Evolutionary conservation across 2,329 filamentous ascomycete species (phyloP).

Genomic region (Teratosphaeria pseudoeucalypti): DNA sequence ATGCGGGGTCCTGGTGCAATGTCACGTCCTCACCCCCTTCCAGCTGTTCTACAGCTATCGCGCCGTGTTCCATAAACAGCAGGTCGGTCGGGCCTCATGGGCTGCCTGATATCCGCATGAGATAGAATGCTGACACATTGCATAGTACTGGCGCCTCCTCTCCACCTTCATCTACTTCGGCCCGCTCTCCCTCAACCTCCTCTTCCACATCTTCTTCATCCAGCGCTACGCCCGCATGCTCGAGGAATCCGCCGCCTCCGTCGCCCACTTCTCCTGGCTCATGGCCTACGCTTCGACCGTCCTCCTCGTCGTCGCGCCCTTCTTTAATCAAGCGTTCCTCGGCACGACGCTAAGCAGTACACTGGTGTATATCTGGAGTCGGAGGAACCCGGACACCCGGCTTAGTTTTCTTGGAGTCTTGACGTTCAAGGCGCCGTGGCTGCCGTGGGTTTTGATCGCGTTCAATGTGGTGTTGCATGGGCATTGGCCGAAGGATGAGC

Average conservation of each 20-base stretch:
- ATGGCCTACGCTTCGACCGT: constrained; percentile 73
- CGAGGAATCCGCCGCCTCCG: constrained; percentile 87
- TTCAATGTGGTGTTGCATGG: constrained; percentile 90
- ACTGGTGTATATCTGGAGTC: constrained; percentile 95
- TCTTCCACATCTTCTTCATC: constrained; percentile 98
- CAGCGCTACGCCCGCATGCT: constrained; percentile 91
- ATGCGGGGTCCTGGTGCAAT: constrained; percentile 83
- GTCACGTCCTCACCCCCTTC: constrained; percentile 81
- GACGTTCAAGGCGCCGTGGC: constrained; percentile 85
- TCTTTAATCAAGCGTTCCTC: constrained; percentile 86
- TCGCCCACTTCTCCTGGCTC: constrained; percentile 91
- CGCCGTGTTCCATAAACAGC: constrained; percentile 80
- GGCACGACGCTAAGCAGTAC: constrained; percentile 89
- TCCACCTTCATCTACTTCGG: constrained; percentile 98
- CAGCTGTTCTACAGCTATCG: constrained; percentile 96
- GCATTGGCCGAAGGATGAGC: constrained; percentile 84
- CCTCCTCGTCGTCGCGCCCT: constrained; percentile 70
- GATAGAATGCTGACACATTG: neutral
- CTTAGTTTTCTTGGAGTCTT: constrained; percentile 72
- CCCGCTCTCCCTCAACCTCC: constrained; percentile 80
- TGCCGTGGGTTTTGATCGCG: constrained; percentile 90
- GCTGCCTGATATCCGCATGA: neutral
- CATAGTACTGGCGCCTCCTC: constrained; percentile 87
- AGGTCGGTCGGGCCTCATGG: constrained; percentile 48
- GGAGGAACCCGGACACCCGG: constrained; percentile 82